A percentile compares a stretch with the other conserved stretches of the same genome.
Conservation (phyloP, 768 basidiomycete genomes). For the Tricholoma flavovirens region DNA sequence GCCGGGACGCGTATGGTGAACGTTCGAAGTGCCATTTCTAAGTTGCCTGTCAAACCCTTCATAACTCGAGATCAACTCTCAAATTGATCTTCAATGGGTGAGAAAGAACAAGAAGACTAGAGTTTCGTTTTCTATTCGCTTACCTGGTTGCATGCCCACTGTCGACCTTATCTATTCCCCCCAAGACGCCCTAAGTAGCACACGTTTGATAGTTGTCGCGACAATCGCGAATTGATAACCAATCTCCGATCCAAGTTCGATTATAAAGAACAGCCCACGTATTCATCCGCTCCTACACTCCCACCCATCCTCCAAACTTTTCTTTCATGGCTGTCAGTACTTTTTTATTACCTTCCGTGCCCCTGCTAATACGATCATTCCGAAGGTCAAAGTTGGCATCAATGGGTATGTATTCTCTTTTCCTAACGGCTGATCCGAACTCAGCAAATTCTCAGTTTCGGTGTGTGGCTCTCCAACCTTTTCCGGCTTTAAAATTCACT, state of each 20-base stretch:
- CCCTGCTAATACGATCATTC: neutral
- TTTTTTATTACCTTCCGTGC: neutral
- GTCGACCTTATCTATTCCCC: neutral
- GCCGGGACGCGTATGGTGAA: conserved; percentile 86
- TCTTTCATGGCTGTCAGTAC: neutral
- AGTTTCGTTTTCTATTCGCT: neutral
- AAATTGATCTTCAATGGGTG: neutral
- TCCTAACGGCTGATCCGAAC: conserved; percentile 7
- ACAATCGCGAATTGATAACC: neutral
- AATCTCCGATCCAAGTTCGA: neutral
- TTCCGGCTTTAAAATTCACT: conserved; percentile 5
- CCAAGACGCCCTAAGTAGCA: neutral
- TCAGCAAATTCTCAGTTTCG: conserved; percentile 50
- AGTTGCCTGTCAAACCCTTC: neutral
- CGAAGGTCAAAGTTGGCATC: conserved; percentile 85
- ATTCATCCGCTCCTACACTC: neutral
- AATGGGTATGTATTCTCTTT: conserved; percentile 68
- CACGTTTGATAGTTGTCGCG: neutral
- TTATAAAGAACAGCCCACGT: neutral
- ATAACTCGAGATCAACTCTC: neutral
- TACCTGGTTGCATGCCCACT: no score
- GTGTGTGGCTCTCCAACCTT: conserved; percentile 36
- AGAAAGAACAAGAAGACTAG: neutral
- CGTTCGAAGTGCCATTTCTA: conserved; percentile 19
- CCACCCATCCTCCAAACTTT: neutral